phyloP scores from a whole-genome alignment of 202 grass and related monocot genomes.

The Zizania palustris region DNA sequence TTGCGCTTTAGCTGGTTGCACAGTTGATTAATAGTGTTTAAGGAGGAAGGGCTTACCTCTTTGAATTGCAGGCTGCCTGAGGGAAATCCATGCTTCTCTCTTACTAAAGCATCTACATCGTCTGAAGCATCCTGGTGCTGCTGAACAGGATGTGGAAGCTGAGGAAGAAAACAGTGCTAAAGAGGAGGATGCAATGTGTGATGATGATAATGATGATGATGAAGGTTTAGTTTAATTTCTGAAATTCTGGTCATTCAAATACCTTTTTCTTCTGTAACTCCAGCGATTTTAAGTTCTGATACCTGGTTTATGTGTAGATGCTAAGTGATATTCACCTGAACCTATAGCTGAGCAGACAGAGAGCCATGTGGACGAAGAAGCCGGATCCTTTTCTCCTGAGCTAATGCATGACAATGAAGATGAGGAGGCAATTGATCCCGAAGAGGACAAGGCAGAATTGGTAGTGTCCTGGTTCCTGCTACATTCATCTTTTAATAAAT shows the following conservation, averaged over 20 bases:
- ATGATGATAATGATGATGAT: conserved; percentile 30
- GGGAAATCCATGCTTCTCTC: conserved; percentile 93
- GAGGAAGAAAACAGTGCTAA: conserved; percentile 53
- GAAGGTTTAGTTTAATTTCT: conserved; percentile 64
- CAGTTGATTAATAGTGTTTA: conserved; percentile 1
- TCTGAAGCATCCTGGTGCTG: conserved; percentile 59
- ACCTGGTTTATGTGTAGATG: conserved; percentile 51
- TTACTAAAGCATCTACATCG: conserved; percentile 84
- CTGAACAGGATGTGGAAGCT: conserved; percentile 48
- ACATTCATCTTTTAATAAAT: conserved; percentile 23
- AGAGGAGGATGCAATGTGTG: conserved; percentile 49
- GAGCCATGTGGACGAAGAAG: conserved; percentile 61
- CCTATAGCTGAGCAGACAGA: conserved; percentile 64
- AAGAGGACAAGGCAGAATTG: conserved; percentile 90
- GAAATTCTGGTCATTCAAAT: conserved; percentile 8
- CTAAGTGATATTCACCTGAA: conserved; percentile 68
- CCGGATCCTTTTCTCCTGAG: conserved; percentile 91
- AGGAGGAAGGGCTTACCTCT: neutral
- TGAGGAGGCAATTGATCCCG: conserved; percentile 96
- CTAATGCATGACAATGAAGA: conserved; percentile 83
- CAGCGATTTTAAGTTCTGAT: conserved; percentile 30
- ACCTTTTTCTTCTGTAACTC: conserved; percentile 10
- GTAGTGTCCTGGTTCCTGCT: conserved; percentile 44
- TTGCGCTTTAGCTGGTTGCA: conserved; percentile 27
- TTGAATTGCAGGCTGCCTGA: conserved; percentile 68